Evolutionary conservation across 495 filamentous ascomycete species (phyloP).

Genomic region (Pyronema omphalodes): DNA sequence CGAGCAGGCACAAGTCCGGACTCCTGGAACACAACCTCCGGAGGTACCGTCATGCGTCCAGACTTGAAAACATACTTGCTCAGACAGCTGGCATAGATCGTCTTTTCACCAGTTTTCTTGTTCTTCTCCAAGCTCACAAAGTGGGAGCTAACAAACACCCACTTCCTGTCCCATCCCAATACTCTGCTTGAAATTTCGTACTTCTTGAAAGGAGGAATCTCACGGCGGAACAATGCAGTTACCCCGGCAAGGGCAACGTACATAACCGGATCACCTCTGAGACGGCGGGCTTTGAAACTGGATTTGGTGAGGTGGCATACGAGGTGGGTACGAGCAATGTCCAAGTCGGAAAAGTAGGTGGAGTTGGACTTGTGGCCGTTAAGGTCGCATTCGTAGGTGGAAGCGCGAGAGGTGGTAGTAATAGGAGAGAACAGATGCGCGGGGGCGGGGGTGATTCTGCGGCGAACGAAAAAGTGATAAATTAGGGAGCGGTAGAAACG

Average conservation of each 20-base stretch:
- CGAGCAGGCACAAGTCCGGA: conserved; percentile 46
- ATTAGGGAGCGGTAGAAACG: conserved; percentile 45
- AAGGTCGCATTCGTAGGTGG: conserved; percentile 55
- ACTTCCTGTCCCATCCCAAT: conserved; percentile 63
- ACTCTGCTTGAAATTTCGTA: conserved; percentile 60
- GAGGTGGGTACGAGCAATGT: conserved; percentile 49
- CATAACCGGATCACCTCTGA: conserved; percentile 23
- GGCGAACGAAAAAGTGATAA: conserved; percentile 39
- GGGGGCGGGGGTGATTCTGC: conserved; percentile 22
- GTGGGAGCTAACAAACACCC: conserved; percentile 58
- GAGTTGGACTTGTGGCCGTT: conserved; percentile 73
- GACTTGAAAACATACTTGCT: conserved; percentile 85
- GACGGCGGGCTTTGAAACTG: conserved; percentile 9
- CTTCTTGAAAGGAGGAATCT: conserved; percentile 47
- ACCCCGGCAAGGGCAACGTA: conserved; percentile 53
- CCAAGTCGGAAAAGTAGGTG: conserved; percentile 69
- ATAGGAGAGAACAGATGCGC: conserved; percentile 44
- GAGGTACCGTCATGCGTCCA: conserved; percentile 66
- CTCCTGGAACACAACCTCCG: conserved; percentile 53
- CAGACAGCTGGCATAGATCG: conserved; percentile 54
- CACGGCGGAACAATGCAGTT: conserved; percentile 44
- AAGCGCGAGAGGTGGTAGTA: conserved; percentile 39
- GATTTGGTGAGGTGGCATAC: conserved; percentile 33
- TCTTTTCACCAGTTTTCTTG: conserved; percentile 27
- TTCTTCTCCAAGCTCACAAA: conserved; percentile 37